phyloP scores from a whole-genome alignment of 2,329 filamentous ascomycete species.

The Fusarium cicatricum region DNA sequence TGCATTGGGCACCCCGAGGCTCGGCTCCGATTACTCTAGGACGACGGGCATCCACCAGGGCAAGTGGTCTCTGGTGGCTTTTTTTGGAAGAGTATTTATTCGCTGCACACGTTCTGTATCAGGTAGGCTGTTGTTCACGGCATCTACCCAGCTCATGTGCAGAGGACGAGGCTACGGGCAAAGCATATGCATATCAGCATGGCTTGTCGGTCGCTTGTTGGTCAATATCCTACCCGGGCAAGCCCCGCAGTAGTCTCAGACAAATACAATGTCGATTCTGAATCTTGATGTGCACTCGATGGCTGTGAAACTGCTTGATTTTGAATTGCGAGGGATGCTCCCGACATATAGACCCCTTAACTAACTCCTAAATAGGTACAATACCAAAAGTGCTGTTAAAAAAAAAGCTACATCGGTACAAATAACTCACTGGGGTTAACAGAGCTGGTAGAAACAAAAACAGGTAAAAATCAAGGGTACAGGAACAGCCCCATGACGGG shows the following conservation, averaged over 20 bases:
- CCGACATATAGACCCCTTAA: background rate
- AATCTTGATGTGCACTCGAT: constrained; percentile 12
- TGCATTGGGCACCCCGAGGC: constrained; percentile 42
- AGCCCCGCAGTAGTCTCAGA: constrained; percentile 48
- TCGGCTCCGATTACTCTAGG: constrained; percentile 45
- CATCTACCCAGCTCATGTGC: constrained; percentile 33
- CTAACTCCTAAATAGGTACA: background rate
- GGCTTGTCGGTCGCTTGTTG: constrained; percentile 49
- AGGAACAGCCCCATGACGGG: constrained; percentile 6
- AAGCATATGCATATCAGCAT: constrained; percentile 37
- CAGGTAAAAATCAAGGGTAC: background rate
- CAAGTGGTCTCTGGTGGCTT: constrained; percentile 40
- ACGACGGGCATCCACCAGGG: constrained; percentile 45
- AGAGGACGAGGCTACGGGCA: constrained; percentile 45
- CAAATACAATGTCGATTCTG: constrained; percentile 43
- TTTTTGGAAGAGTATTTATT: constrained; percentile 40
- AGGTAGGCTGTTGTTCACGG: constrained; percentile 10
- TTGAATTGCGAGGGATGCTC: background rate
- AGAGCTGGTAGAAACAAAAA: background rate
- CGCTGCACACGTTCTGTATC: constrained; percentile 31
- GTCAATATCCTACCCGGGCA: constrained; percentile 43
- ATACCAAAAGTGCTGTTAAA: background rate
- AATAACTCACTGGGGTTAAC: background rate
- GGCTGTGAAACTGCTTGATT: constrained; percentile 1
- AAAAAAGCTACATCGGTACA: background rate